Percentiles rank a stretch among this genome's conserved stretches.
phyloP scores from a whole-genome alignment of 331 rosid species.

The Prunus yedoensis region DNA sequence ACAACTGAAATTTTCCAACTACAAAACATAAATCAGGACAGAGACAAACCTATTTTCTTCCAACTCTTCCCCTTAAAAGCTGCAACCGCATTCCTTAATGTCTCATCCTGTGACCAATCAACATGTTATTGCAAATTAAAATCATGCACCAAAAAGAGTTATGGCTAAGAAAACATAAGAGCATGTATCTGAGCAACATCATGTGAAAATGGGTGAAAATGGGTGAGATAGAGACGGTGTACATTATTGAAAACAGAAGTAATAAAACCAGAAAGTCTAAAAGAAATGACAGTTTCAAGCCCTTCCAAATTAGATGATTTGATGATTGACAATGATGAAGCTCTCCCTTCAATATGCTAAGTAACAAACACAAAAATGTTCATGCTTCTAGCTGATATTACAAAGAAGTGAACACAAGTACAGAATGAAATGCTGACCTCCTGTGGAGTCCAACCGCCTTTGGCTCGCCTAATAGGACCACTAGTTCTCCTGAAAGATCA shows the following conservation, averaged over 20 bases:
- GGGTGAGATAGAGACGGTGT: neutral
- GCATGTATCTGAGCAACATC: neutral
- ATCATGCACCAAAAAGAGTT: neutral
- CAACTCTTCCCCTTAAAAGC: conserved; percentile 86
- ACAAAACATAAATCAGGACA: conserved; percentile 4
- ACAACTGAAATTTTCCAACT: neutral
- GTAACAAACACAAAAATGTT: conserved; percentile 20
- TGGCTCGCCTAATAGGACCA: conserved; percentile 97
- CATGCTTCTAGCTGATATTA: conserved; percentile 17
- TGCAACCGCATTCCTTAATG: conserved; percentile 90
- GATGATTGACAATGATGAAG: conserved; percentile 6
- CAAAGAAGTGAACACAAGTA: conserved; percentile 2
- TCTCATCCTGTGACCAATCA: conserved; percentile 73
- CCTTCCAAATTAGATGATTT: neutral
- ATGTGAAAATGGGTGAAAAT: neutral
- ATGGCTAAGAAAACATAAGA: neutral
- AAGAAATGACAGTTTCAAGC: neutral
- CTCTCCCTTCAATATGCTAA: conserved; percentile 10
- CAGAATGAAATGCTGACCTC: conserved; percentile 58
- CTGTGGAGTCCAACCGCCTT: conserved; percentile 98
- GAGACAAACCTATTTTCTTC: conserved; percentile 87
- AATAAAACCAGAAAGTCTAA: neutral
- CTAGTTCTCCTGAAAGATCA: conserved; percentile 69
- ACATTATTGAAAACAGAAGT: neutral
- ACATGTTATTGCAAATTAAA: conserved; percentile 16